phyloP scores from a whole-genome alignment of 768 basidiomycete species.

The Pleurotus tuoliensis region DNA sequence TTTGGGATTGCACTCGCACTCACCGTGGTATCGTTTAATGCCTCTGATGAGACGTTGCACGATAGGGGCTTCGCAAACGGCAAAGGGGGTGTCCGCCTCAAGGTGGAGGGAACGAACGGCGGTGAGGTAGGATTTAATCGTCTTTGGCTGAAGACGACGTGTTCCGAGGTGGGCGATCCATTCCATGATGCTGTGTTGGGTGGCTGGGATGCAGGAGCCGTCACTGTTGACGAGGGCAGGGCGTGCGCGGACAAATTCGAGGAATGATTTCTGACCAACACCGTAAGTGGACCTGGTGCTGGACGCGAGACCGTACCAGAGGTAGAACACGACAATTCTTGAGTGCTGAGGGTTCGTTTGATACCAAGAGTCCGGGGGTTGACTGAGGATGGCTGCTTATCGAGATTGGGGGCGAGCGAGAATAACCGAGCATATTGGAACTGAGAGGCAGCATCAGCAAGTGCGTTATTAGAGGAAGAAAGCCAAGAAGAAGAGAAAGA shows the following conservation, averaged over 20 bases:
- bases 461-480: conserved; percentile 14
- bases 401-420: conserved; percentile 19
- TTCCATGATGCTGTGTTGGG: conserved; percentile 10
- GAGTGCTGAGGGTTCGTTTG: conserved; percentile 4
- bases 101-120: conserved; percentile 20
- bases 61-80: conserved; percentile 23
- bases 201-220: conserved; percentile 12
- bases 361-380: conserved; percentile 19
- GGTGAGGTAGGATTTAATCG: no score
- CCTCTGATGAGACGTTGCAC: conserved; percentile 26
- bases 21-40: conserved; percentile 27
- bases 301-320: conserved; percentile 11
- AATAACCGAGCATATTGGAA: conserved; percentile 22
- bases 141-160: conserved; percentile 18
- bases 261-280: conserved; percentile 19
- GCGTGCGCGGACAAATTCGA: conserved; percentile 21
- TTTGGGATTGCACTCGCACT: conserved; percentile 18
- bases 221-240: conserved; percentile 12
- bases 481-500: conserved; percentile 21
- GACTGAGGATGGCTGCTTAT: conserved; percentile 11
- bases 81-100: conserved; percentile 14
- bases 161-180: conserved; percentile 14
- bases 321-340: not conserved
- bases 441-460: conserved; percentile 25
- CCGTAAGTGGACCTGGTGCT: conserved; percentile 7